Base-by-base conservation (phyloP, 2,329 filamentous ascomycete genomes). In the Exophiala alcalophila region DNA sequence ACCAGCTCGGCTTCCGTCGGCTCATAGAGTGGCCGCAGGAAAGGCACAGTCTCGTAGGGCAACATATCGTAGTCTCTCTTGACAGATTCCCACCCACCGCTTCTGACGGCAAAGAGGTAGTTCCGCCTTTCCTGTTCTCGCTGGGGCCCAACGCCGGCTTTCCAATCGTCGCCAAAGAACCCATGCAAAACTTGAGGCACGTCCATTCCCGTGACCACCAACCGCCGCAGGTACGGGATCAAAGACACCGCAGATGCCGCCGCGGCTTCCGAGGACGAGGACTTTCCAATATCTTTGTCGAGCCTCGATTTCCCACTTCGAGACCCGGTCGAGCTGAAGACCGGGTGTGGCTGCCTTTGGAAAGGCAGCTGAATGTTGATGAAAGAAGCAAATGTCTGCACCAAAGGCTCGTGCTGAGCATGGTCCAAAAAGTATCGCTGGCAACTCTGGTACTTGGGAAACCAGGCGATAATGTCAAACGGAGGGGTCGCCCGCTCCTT, bases 101-200 rank as follows among this genome's bases (percentile, higher is more conserved):
- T 92, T 70, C 97, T 98, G 9, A 90, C 87, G 0, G 91, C 87
- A 61, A 97, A 97, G 23, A 98, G 76, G 61, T 92, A 98, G 62
- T 98, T 98, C 42, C 88, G 79, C 37, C 92, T 78, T 66, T 98
- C 92, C 52, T 85, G 83, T 63, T 96, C 87, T 60, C 94, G 86
- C 46, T 96, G 71, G 8, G 82, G 80, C 0, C 89, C 85, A 34
- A 97, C 76, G 2, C 92, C 92, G 14, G 77, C 71, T 23, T 71
- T 66, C 86, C 90, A 98, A 61, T 94, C 84, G 53, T 96, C 86
- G n/a, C 92, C 92, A 57, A 97, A 98, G 69, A 96, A 95, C 8
- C 89, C 89, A 60, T 95, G 87, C 47, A 98, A 71, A n/a, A 97
- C 83, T 0, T 81, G 81, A 0, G 85, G 81, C 27, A 81, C 82